A percentile compares a stretch with the other conserved stretches of the same genome.
Evolutionary conservation across 257 asterid genomes (phyloP).

Genomic region (Nicotiana obtusifolia): DNA sequence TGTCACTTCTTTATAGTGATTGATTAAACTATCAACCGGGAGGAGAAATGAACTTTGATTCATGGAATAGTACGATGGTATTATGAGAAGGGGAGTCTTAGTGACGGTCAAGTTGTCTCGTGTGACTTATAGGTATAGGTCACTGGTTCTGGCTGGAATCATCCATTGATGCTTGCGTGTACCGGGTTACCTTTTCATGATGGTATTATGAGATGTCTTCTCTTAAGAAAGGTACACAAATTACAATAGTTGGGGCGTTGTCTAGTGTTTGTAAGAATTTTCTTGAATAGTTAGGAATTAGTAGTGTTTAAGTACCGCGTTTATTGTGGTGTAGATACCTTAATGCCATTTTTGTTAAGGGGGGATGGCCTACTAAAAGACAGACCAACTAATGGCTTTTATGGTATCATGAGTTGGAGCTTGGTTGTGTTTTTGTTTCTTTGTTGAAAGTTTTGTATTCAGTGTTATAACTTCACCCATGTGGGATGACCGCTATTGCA

Average conservation of each 20-base stretch:
- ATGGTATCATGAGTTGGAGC: constrained; percentile 11
- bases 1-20: constrained; percentile 60
- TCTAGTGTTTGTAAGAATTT: background rate
- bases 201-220: too few species aligned
- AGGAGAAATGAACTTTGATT: background rate
- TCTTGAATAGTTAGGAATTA: background rate
- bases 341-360: background rate
- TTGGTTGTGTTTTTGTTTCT: constrained; percentile 3
- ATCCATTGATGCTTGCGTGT: too few species aligned
- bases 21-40: constrained; percentile 24
- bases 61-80: background rate
- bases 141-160: too few species aligned
- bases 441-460: background rate
- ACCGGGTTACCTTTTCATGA: too few species aligned
- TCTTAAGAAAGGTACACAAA: background rate
- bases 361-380: background rate
- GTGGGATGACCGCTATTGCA: background rate
- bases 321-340: background rate
- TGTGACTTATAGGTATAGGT: background rate
- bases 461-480: background rate
- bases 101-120: too few species aligned
- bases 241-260: background rate
- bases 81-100: too few species aligned
- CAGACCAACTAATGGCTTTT: background rate
- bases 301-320: background rate